Conservation (phyloP, 345 rosid species). For the Camelina hispida region DNA sequence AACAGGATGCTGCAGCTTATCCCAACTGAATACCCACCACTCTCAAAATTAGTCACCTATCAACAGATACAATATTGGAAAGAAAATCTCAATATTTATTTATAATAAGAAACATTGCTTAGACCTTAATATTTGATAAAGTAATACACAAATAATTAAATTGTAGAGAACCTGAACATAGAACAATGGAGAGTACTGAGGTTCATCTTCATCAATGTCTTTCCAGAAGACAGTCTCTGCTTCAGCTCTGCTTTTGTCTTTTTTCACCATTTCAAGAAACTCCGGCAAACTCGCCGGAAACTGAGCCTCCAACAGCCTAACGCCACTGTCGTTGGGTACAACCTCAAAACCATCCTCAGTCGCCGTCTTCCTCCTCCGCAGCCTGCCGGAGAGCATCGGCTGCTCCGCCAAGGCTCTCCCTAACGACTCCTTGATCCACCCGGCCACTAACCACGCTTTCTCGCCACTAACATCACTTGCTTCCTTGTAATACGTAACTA, state of each 20-base stretch:
- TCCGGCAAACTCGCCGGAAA: constrained; percentile 51
- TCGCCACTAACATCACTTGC: constrained; percentile 41
- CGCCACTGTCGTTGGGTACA: constrained; percentile 76
- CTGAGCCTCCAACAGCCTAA: constrained; percentile 66
- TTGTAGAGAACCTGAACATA: constrained; percentile 64
- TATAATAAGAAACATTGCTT: background rate
- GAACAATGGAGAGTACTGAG: constrained; percentile 72
- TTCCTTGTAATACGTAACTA: constrained; percentile 55
- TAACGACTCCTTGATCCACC: constrained; percentile 82
- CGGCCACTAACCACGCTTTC: constrained; percentile 67
- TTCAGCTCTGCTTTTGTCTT: constrained; percentile 52
- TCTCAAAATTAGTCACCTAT: constrained; percentile 82
- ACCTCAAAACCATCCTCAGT: constrained; percentile 58
- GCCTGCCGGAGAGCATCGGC: constrained; percentile 67
- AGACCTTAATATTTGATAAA: background rate
- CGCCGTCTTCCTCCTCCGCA: constrained; percentile 47
- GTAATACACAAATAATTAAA: background rate
- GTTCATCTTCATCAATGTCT: constrained; percentile 67
- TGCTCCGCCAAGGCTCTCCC: constrained; percentile 59
- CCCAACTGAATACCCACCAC: constrained; percentile 91
- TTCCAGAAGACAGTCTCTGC: constrained; percentile 72
- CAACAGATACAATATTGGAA: background rate
- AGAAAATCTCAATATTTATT: background rate
- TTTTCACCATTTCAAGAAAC: constrained; percentile 52
- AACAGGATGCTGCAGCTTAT: constrained; percentile 77